phyloP scores from a whole-genome alignment of 176 grass and related monocot species.

The Carex cristatella region DNA sequence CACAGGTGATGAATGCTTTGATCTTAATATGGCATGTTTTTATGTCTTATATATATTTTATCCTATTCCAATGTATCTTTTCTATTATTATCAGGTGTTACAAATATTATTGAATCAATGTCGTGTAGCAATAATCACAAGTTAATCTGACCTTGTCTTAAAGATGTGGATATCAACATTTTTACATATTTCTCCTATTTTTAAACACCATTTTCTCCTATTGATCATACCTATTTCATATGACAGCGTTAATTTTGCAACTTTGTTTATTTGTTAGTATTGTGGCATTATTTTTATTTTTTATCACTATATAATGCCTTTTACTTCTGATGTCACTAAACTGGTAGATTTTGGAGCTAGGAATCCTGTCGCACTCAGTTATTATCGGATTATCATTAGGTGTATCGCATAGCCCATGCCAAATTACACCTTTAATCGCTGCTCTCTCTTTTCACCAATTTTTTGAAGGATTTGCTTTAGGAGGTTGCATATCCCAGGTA shows the following conservation, averaged over 20 bases:
- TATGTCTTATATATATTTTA: neutral
- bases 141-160: neutral
- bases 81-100: neutral
- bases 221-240: neutral
- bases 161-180: neutral
- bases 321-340: neutral
- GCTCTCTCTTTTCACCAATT: constrained; percentile 89
- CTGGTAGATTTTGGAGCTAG: constrained; percentile 70
- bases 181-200: neutral
- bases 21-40: neutral
- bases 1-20: constrained; percentile 40
- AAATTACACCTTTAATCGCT: constrained; percentile 58
- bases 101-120: neutral
- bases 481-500: constrained; percentile 82
- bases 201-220: neutral
- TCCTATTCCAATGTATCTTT: neutral
- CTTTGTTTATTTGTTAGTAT: neutral
- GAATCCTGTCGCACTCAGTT: constrained; percentile 81
- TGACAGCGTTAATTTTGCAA: neutral
- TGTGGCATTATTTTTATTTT: neutral
- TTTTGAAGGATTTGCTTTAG: constrained; percentile 81
- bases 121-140: neutral
- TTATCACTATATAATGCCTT: neutral
- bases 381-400: constrained; percentile 78
- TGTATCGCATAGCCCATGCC: constrained; percentile 64